Conservation (phyloP, 2,329 filamentous ascomycete genomes). For the Aplosporella prunicola region DNA sequence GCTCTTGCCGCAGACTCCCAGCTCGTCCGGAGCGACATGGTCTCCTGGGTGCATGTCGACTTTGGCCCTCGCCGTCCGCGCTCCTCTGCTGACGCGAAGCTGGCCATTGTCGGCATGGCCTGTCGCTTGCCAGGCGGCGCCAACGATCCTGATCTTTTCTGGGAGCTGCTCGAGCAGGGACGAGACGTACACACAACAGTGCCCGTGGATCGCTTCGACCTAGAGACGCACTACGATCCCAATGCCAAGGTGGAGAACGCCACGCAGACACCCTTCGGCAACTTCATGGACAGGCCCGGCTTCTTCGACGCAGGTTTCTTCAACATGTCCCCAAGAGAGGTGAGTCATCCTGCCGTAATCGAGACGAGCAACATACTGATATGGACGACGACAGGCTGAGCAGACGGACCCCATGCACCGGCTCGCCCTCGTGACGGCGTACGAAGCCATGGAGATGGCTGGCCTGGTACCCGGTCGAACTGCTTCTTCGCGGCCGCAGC, state of each 20-base stretch:
- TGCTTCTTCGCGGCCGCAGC: slow-evolving; percentile 17
- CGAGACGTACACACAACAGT: background rate
- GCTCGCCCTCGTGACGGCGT: slow-evolving; percentile 18
- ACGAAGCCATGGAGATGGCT: slow-evolving; percentile 20
- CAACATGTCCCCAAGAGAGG: slow-evolving; percentile 20
- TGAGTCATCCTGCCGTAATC: no score
- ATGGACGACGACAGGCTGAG: no score
- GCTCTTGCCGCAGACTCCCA: no score
- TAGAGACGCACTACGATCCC: slow-evolving; percentile 14
- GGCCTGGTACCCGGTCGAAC: slow-evolving; percentile 22
- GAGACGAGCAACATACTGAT: no score
- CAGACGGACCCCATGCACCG: slow-evolving; percentile 20
- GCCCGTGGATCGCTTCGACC: slow-evolving; percentile 5
- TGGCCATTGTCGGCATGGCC: slow-evolving; percentile 7
- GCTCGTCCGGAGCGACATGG: no score
- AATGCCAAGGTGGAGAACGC: slow-evolving; percentile 14
- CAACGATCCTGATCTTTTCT: slow-evolving; percentile 3
- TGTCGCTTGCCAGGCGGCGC: slow-evolving; percentile 2
- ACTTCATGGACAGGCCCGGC: slow-evolving; percentile 19
- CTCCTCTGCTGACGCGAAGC: no score
- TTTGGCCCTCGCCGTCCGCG: no score
- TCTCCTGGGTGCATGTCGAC: no score
- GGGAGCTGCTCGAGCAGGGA: slow-evolving; percentile 2
- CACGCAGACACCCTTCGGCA: slow-evolving; percentile 13
- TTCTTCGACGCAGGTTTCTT: slow-evolving; percentile 22